Conservation (phyloP, 192 early-diverging fungal genomes). For the Backusella mclennaniae region DNA sequence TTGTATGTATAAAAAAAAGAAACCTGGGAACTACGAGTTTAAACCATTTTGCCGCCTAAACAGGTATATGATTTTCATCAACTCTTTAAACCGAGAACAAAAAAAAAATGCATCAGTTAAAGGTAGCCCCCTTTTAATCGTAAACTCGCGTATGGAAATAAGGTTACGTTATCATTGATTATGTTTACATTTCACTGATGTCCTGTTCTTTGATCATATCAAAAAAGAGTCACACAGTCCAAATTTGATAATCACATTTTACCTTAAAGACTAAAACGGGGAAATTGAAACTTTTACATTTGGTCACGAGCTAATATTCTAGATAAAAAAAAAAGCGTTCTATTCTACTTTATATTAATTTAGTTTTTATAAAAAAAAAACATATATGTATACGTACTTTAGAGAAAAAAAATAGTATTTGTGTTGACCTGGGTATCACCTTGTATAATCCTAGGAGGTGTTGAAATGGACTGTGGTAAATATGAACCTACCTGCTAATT, state of each 20-base stretch:
- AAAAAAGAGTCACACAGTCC: not conserved
- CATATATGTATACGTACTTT: no score
- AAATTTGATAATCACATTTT: not conserved
- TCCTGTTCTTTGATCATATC: not conserved
- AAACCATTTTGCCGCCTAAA: not conserved
- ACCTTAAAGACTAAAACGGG: not conserved
- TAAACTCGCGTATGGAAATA: not conserved
- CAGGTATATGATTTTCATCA: not conserved
- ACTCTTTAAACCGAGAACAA: not conserved
- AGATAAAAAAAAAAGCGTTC: no score
- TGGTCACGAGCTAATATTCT: not conserved
- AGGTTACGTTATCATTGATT: not conserved
- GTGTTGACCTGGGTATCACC: no score
- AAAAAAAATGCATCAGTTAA: not conserved
- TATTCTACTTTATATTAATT: no score
- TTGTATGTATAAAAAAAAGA: not conserved
- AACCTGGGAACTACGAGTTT: not conserved
- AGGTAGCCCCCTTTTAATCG: not conserved
- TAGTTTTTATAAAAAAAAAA: no score
- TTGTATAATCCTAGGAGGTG: no score
- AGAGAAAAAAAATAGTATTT: no score
- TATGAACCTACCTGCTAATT: no score
- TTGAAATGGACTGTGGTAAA: no score
- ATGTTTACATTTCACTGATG: not conserved
- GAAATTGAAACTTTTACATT: not conserved